Percentiles rank a stretch among this genome's conserved stretches.
Evolutionary conservation across 139 green algal genomes (phyloP).

Genomic region (Pycnococcus provasolii): DNA sequence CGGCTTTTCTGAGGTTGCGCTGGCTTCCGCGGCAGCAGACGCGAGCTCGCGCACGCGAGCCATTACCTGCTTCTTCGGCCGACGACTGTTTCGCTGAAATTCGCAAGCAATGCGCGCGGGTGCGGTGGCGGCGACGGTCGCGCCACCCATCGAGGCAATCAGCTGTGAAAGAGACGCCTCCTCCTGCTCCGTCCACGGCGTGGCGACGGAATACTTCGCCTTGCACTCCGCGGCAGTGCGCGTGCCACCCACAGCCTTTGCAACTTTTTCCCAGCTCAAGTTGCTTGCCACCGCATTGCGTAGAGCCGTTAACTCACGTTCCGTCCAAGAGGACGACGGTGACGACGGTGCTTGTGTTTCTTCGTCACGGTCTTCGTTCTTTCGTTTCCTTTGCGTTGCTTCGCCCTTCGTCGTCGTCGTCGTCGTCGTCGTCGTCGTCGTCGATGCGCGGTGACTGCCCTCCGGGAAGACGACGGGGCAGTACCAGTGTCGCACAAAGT

Average conservation of each 20-base stretch:
- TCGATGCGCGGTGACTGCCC: neutral
- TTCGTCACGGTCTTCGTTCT: neutral
- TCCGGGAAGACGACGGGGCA: slow-evolving; percentile 14
- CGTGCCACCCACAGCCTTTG: too few species aligned
- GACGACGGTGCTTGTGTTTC: too few species aligned
- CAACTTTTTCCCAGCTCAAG: too few species aligned
- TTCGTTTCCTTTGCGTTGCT: neutral
- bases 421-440: neutral
- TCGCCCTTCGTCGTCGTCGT: neutral
- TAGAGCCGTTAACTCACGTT: too few species aligned
- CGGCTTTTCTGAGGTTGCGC: neutral
- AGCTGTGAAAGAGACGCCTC: neutral
- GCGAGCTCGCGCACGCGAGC: too few species aligned
- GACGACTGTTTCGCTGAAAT: too few species aligned
- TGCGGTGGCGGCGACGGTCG: neutral
- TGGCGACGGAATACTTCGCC: too few species aligned
- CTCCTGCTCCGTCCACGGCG: neutral
- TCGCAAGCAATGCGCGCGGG: neutral
- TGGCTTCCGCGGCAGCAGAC: neutral
- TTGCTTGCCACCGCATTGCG: too few species aligned
- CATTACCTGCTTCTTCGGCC: too few species aligned
- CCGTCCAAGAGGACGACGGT: too few species aligned
- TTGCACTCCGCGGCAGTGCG: too few species aligned
- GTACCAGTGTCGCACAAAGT: slow-evolving; percentile 12
- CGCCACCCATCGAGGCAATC: neutral